These are phyloP conservation scores for Acacia crassicarpa DNA, from an alignment of 306 rosid genomes.

Conservation along the genomic window DNA sequence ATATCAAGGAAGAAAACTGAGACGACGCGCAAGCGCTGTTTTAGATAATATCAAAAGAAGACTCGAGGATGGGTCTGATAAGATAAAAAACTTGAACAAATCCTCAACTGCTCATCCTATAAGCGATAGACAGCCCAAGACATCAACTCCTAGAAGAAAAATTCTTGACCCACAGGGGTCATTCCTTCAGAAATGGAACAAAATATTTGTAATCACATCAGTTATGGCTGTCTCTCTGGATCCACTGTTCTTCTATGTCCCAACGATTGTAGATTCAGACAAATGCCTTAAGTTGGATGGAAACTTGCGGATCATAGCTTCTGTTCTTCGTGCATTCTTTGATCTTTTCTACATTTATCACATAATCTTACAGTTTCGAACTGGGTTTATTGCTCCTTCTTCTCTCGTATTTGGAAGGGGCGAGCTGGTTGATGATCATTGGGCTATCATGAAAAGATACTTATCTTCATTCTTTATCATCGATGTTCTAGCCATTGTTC, in stretches of 20 bases:
- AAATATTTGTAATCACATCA: conserved; percentile 70
- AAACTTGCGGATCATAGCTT: conserved; percentile 42
- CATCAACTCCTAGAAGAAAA: conserved; percentile 28
- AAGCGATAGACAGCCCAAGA: conserved; percentile 31
- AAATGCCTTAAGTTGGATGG: conserved; percentile 49
- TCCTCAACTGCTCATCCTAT: conserved; percentile 29
- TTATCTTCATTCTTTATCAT: conserved; percentile 62
- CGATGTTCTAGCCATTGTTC: conserved; percentile 80
- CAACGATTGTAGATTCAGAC: conserved; percentile 25
- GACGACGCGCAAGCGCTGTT: conserved; percentile 32
- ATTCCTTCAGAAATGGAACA: conserved; percentile 84
- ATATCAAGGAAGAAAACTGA: conserved; percentile 32
- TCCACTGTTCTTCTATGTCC: conserved; percentile 75
- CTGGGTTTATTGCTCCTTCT: conserved; percentile 84
- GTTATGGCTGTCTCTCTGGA: conserved; percentile 78
- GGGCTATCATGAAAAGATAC: conserved; percentile 69
- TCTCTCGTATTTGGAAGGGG: conserved; percentile 85
- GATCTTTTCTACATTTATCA: conserved; percentile 75
- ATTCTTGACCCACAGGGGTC: conserved; percentile 79
- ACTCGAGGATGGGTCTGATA: conserved; percentile 31
- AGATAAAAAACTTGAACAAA: conserved; percentile 32
- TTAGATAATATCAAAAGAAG: conserved; percentile 40
- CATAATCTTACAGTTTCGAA: conserved; percentile 75
- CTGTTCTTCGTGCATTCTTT: conserved; percentile 76
- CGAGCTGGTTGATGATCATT: conserved; percentile 52